Evolutionary conservation across 208 protist genomes (phyloP).

Genomic region (Leishmania mexicana): DNA sequence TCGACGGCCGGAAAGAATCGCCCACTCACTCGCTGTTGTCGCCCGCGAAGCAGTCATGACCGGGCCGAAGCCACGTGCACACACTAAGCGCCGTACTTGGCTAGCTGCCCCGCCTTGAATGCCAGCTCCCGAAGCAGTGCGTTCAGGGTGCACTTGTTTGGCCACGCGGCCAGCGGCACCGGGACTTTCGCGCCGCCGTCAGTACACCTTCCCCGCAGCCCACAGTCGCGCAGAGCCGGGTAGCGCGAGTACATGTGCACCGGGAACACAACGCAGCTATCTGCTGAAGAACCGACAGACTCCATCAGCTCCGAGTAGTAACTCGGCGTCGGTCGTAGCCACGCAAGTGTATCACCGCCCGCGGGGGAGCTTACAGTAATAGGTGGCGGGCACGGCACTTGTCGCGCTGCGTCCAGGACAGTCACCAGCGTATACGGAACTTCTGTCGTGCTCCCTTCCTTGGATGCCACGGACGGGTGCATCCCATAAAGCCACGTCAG

Average conservation of each 20-base stretch:
- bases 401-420: slow-evolving; percentile 23
- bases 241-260: slow-evolving; percentile 38
- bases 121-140: slow-evolving; percentile 56
- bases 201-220: slow-evolving; percentile 9
- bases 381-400: slow-evolving; percentile 3
- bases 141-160: slow-evolving; percentile 39
- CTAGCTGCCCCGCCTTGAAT: slow-evolving; percentile 59
- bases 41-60: not conserved
- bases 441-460: not conserved
- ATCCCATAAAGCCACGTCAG: slow-evolving; percentile 18
- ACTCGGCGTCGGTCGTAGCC: slow-evolving; percentile 48
- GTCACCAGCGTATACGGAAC: slow-evolving; percentile 16
- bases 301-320: slow-evolving; percentile 30
- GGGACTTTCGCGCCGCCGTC: not conserved
- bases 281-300: not conserved
- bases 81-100: slow-evolving; percentile 65
- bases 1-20: not conserved
- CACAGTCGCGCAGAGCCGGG: slow-evolving; percentile 36
- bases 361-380: not conserved
- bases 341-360: slow-evolving; percentile 15
- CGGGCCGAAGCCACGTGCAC: not conserved
- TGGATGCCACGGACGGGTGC: not conserved
- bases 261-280: slow-evolving; percentile 2
- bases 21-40: too few relatives aligned
- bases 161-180: slow-evolving; percentile 1